Percentiles rank a stretch among this genome's conserved stretches.
Conservation (phyloP, 371 early-diverging fungal genomes). For the Rhizopus microsporus region DNA sequence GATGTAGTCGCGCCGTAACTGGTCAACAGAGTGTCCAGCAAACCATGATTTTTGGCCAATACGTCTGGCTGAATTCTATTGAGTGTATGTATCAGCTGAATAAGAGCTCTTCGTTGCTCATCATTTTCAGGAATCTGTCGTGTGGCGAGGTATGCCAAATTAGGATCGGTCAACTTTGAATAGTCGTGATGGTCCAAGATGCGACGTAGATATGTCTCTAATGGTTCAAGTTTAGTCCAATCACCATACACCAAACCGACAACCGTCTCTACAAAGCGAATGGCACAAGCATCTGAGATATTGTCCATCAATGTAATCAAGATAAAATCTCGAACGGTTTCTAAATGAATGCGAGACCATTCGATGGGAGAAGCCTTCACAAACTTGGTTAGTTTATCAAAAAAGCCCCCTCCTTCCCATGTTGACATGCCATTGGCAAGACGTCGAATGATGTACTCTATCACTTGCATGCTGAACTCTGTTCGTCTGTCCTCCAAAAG, state of each 20-base stretch:
- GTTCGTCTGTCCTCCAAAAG: slow-evolving; percentile 1
- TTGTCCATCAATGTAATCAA: slow-evolving; percentile 47
- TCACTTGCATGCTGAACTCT: slow-evolving; percentile 11
- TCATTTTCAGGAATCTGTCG: slow-evolving; percentile 14
- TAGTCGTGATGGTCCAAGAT: slow-evolving; percentile 42
- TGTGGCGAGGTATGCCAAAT: slow-evolving; percentile 11
- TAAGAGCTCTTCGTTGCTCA: slow-evolving; percentile 48
- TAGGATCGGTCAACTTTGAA: slow-evolving; percentile 31
- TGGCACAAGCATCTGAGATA: slow-evolving; percentile 36
- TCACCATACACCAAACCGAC: slow-evolving; percentile 31
- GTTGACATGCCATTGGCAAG: slow-evolving; percentile 20
- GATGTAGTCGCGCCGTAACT: slow-evolving; percentile 62
- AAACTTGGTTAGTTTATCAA: slow-evolving; percentile 18
- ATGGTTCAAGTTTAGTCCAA: slow-evolving; percentile 35
- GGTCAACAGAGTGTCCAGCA: slow-evolving; percentile 52
- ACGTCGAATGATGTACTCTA: slow-evolving; percentile 24
- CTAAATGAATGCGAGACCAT: slow-evolving; percentile 29
- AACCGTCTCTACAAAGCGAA: slow-evolving; percentile 33
- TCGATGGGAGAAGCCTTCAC: slow-evolving; percentile 3
- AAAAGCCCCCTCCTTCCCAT: slow-evolving; percentile 25
- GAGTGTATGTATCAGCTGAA: slow-evolving; percentile 48
- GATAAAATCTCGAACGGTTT: slow-evolving; percentile 47
- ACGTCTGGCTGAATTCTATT: slow-evolving; percentile 47
- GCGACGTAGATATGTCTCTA: slow-evolving; percentile 46
- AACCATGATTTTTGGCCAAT: slow-evolving; percentile 45